A percentile compares a stretch with the other conserved stretches of the same genome.
Conservation (phyloP, 2,329 filamentous ascomycete species). For the Apiospora saccharicola region DNA sequence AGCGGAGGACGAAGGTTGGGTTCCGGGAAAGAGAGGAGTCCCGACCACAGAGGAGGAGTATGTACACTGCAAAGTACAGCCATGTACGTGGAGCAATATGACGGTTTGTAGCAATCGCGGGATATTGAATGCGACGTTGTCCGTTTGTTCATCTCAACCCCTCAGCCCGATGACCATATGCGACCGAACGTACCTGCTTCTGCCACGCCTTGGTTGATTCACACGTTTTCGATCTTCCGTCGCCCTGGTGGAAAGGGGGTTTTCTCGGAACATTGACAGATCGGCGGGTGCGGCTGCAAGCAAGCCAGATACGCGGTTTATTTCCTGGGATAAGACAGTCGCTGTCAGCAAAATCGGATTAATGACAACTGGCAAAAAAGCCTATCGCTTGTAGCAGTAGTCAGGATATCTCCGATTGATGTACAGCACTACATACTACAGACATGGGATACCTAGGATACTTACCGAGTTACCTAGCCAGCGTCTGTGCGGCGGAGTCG, state of each 20-base stretch:
- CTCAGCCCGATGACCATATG: not conserved
- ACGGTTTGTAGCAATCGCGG: not conserved
- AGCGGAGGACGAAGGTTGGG: not conserved
- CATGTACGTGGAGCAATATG: not conserved
- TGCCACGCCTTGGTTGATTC: not conserved
- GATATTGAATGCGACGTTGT: slow-evolving; percentile 10
- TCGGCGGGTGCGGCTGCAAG: not conserved
- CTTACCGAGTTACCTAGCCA: not conserved
- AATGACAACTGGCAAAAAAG: not conserved
- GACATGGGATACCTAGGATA: too few species aligned
- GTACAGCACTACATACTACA: not conserved
- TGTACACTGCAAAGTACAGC: not conserved
- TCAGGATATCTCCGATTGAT: not conserved
- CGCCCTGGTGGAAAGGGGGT: not conserved
- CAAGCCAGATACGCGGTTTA: not conserved
- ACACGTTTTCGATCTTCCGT: not conserved
- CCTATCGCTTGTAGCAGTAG: not conserved
- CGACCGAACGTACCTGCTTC: not conserved
- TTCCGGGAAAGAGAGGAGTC: slow-evolving; percentile 6
- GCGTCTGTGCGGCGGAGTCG: slow-evolving; percentile 15
- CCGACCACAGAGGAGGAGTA: not conserved
- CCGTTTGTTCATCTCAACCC: slow-evolving; percentile 6
- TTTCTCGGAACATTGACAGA: not conserved
- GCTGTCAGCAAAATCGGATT: not conserved
- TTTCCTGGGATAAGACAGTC: not conserved